Base-by-base conservation (phyloP, 1,284 basidiomycete genomes). In the Tausonia pullulans region DNA sequence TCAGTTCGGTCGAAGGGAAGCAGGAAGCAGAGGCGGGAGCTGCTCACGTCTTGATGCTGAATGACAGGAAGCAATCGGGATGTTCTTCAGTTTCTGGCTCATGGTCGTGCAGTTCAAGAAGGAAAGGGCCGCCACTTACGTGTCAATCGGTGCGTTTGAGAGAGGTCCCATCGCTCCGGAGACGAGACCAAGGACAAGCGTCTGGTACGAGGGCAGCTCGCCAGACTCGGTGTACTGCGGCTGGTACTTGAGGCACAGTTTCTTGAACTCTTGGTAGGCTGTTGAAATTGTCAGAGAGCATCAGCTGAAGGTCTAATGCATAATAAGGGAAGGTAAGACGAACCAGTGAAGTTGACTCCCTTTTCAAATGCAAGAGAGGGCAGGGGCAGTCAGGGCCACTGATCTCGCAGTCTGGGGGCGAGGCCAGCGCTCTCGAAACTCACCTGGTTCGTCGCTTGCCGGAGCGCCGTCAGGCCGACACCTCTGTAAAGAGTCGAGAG, bases 381-480 rank as follows among this genome's bases (percentile, higher is more conserved):
- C 27, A 27, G 2, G 27, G 27, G 27, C 27, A 27, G 27, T 27
- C 27, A 27, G 27, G 27, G 27, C 27, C 27, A 27, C 27, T 27
- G 27, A 27, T 27, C 27, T 27, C 27, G 27, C 27, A 2, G 27
- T 27, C 27, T 27, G 27, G 27, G 27, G 27, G 27, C 27, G 27
- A 27, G 1, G 27, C 27, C 27, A 27, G 27, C 27, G 27, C 27
- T 27, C 27, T 27, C 13, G 3, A 44, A 9, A 66, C 80, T 68
- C 67, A 87, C 91, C 93, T 98, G 96, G 76, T 99, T 99, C 40
- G 95, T 99, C 10, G 96, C 94, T 80, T 98, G 96, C 62, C 96
- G 81, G 40, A 97, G 79, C 2, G 96, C 96, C 3, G 96, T 98
- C 59, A 98, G 81, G 11, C 84, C 82, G 43, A 98, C 95, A 67